Base-by-base conservation (phyloP, 1,284 basidiomycete genomes). In the Violaceomyces palustris region DNA sequence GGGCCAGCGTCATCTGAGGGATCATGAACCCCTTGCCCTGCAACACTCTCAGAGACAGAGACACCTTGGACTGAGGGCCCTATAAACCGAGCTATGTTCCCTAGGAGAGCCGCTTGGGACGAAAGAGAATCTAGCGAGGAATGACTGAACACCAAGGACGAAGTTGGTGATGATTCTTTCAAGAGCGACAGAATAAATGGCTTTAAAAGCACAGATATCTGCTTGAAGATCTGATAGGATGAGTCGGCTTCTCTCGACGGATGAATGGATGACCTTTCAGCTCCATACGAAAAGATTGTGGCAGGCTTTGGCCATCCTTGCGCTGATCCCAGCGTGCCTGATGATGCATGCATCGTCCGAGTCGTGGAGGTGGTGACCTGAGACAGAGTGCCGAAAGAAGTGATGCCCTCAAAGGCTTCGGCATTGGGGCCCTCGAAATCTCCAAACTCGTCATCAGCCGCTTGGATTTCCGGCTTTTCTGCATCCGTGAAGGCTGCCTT, bases 381-480 rank as follows among this genome's bases (percentile, higher is more conserved):
- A n/a, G 6, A 8, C n/a, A 11, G 23, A 4, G 12, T 45, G 17
- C 21, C n/a, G 17, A 26, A 29, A 40, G 47, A 22, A 10, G 48
- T 6, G 14, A 21, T 27, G 23, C n/a, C 14, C n/a, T 28, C 29
- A 4, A 23, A 2, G 19, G 30, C 12, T 0, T 44, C 55, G 0
- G 40, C 29, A n/a, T n/a, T n/a, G n/a, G n/a, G n/a, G n/a, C n/a
- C n/a, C 41, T 46, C 39, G 42, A 64, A 59, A 40, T 61, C 58
- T n/a, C 67, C 91, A 77, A 96, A 97, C 28, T 92, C 91, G 57
- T 93, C 88, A 45, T 88, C 82, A n/a, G 32, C 76, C 66, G 28
- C 22, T 24, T 21, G 25, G 28, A 30, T 27, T 17, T 22, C 22
- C 32, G 41, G 64, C 32, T 15, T 21, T 23, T 6, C 5, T 24